Conservation (phyloP, 768 basidiomycete genomes). For the Paxillus ammoniavirescens region DNA sequence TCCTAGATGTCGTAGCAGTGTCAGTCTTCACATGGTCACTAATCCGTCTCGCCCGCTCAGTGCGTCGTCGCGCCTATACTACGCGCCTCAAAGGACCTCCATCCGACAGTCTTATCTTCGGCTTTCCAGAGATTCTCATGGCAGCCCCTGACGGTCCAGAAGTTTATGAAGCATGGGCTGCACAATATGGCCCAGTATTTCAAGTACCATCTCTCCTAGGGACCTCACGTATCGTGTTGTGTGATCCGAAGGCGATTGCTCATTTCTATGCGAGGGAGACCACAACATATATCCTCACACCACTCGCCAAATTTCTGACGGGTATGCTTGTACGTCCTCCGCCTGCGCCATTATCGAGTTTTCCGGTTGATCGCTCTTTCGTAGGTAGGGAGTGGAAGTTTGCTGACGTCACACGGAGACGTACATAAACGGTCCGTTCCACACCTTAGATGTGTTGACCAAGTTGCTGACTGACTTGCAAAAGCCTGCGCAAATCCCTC, state of each 20-base stretch:
- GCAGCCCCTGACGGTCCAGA: constrained; percentile 28
- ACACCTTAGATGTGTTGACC: too few species aligned
- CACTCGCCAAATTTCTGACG: constrained; percentile 34
- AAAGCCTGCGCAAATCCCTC: constrained; percentile 20
- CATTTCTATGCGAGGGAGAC: constrained; percentile 53
- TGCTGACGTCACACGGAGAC: constrained; percentile 14
- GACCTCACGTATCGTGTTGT: constrained; percentile 33
- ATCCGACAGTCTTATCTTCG: constrained; percentile 42
- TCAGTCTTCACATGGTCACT: constrained; percentile 17
- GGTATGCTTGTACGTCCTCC: constrained; percentile 26
- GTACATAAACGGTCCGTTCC: too few species aligned
- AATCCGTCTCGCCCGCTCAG: constrained; percentile 9
- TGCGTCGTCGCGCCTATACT: constrained; percentile 12
- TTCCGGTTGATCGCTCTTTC: background rate
- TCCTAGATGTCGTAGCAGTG: background rate
- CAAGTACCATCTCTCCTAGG: constrained; percentile 38
- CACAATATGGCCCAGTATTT: constrained; percentile 44
- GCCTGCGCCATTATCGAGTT: too few species aligned
- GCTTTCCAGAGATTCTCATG: constrained; percentile 31
- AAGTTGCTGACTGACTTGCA: constrained; percentile 1
- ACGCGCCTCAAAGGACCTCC: constrained; percentile 45
- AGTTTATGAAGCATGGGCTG: constrained; percentile 44
- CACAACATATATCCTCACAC: constrained; percentile 41
- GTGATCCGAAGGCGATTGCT: constrained; percentile 46
- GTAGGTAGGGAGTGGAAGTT: constrained; percentile 10